Base-by-base conservation (phyloP, 768 basidiomycete species). In the Macrocybe gigantea region DNA sequence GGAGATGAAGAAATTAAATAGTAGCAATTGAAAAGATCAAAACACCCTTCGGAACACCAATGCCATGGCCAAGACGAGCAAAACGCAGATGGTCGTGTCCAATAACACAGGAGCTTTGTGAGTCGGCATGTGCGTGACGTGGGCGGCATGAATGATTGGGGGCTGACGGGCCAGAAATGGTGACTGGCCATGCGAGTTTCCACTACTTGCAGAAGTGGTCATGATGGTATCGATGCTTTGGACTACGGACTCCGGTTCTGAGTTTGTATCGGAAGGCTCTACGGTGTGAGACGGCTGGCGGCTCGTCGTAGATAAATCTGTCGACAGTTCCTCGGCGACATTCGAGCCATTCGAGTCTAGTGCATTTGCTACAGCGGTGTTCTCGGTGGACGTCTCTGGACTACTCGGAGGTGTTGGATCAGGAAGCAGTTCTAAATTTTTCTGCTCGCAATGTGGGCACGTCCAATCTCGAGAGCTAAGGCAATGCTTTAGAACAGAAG, bases 401-500 rank as follows among this genome's bases (percentile, higher is more conserved):
- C 41, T 34, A 30, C 37, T 45, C 41, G 55, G 44, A 22, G 57
- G 46, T 1, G 68, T 56, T 9, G 82, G 83, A 65, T 91, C 85
- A 9, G 88, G 89, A 44, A 93, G 78, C 42, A 81, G 70, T 38
- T 79, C 77, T 44, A 81, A 51, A 70, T 92, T 93, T 32, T 76
- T 61, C 54, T 77, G 72, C 40, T 81, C 68, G 62, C 90, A 92
- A 44, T 77, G 79, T 6, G 88, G 82, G 54, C 90, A 93, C 35
- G 70, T 66, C 90, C 91, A 93, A 50, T 82, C 78, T 49, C 86
- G 77, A 33, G 90, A 93, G 56, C 90, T 93, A 48, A 7, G 37
- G 48, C n/a, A 38, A 43, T 50, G 14, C 45, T 30, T 36, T 35
- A 11, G 39, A 13, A 36, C 35, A 30, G 43, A 52, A 46, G 41